Percentiles rank a stretch among this genome's conserved stretches.
Conservation (phyloP, 352 stramenopile species). For the Halophytophthora batemanensis region DNA sequence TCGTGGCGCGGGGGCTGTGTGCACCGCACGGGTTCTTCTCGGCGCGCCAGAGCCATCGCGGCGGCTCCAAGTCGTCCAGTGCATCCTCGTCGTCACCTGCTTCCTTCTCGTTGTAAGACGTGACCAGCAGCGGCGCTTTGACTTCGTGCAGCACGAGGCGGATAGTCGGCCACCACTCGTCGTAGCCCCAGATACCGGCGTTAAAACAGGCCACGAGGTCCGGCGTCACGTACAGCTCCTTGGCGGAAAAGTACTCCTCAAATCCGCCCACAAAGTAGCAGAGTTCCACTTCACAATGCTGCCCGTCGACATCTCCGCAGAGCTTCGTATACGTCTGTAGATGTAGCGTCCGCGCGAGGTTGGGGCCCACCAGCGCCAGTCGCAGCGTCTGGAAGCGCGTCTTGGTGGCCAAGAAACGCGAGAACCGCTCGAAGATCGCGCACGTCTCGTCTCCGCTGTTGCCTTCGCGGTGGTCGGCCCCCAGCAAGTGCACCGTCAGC, state of each 20-base stretch:
- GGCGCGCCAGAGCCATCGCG: constrained; percentile 64
- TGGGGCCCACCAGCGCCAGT: constrained; percentile 73
- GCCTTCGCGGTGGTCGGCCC: constrained; percentile 76
- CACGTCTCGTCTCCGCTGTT: constrained; percentile 56
- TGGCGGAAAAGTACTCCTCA: constrained; percentile 50
- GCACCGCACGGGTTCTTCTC: constrained; percentile 71
- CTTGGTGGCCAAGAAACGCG: constrained; percentile 32
- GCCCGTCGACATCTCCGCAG: constrained; percentile 3
- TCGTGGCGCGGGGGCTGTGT: constrained; percentile 40
- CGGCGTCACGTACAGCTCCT: constrained; percentile 37
- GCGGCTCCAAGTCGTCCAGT: constrained; percentile 45
- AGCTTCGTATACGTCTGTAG: constrained; percentile 20
- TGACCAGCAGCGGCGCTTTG: constrained; percentile 65
- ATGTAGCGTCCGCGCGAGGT: constrained; percentile 62
- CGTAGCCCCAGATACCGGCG: constrained; percentile 85
- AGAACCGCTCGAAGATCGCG: constrained; percentile 52
- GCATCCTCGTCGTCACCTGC: constrained; percentile 76
- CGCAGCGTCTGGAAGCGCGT: constrained; percentile 32
- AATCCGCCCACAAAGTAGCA: constrained; percentile 76
- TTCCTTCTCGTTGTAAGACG: constrained; percentile 84
- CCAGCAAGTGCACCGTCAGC: constrained; percentile 66
- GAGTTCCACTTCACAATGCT: constrained; percentile 39
- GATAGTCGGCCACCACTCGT: constrained; percentile 81
- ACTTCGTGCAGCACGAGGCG: constrained; percentile 54
- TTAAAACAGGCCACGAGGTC: constrained; percentile 83